Evolutionary conservation across 2,329 filamentous ascomycete genomes (phyloP), one percentile per base, ranked within the genome.

Genomic region (Chlorencoelia australis): DNA sequence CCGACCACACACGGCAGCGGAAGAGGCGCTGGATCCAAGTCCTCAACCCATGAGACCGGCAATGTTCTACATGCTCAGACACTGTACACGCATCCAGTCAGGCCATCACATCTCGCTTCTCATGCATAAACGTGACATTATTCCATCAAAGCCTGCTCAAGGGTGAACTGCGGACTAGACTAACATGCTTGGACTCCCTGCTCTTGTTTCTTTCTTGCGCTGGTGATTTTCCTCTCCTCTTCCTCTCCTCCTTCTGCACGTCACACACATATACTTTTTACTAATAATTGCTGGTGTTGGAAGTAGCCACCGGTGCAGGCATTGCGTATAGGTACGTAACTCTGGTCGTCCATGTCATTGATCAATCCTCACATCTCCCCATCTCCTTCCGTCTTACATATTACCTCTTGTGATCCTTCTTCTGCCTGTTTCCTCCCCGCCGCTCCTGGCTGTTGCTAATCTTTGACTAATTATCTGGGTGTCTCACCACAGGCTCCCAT

Each of bases 321-420:
- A 55, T 55, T 55, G 53, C 48, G 48, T 48, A 51, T 19, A 56
- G 51, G 50, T 56, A 47, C 37, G 43, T 47, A 20, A n/a, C n/a
- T 18, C 25, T 28, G 15, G 38, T 28, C 8, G 13, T 24, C 6
- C 4, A 5, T 29, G 28, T 25, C 10, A 19, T 28, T 9, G 13
- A 3, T 25, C 21, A 11, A 17, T 22, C 29, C 10, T 15, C 15
- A 29, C 14, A 7, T 36, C 25, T 21, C 24, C 11, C 19, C 29
- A 27, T 11, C 25, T 35, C 8, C 18, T 33, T 33, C 34, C 40
- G 11, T 30, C 13, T 40, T 40, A 39, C 36, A 45, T 39, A 33
- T 37, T 43, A 33, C 32, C 25, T 43, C 34, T 32, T 41, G 19
- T 11, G 28, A 35, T 37, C 35, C 37, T 33, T 48, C 43, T 29